These are phyloP conservation scores for Darksidea phi DNA, from an alignment of 495 filamentous ascomycete genomes.

Conservation along the genomic window DNA sequence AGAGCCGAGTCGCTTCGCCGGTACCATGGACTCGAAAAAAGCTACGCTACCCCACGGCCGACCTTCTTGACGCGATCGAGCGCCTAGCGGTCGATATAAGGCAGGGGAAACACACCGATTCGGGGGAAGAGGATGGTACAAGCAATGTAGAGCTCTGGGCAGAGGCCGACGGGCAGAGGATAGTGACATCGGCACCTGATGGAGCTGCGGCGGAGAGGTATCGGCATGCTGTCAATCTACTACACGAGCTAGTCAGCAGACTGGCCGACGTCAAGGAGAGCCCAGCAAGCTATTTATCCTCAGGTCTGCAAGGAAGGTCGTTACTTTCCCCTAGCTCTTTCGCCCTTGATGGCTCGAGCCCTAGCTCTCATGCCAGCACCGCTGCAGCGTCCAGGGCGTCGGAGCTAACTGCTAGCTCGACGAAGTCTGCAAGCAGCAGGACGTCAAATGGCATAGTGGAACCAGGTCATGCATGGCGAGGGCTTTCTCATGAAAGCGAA, in stretches of 20 bases:
- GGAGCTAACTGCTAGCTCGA: not conserved
- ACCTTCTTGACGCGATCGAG: not conserved
- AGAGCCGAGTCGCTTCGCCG: not conserved
- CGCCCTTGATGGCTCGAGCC: no score
- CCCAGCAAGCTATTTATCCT: no score
- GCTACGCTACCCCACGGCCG: conserved; percentile 7
- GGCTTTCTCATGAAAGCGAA: not conserved
- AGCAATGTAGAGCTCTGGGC: not conserved
- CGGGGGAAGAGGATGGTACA: no score
- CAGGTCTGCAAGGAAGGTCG: no score
- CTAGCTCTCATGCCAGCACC: not conserved
- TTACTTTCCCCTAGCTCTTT: no score
- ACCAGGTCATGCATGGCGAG: not conserved
- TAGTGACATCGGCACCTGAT: no score
- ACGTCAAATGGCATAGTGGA: not conserved
- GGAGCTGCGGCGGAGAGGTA: not conserved
- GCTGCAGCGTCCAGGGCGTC: not conserved
- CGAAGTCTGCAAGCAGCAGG: no score
- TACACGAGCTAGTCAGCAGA: conserved; percentile 13
- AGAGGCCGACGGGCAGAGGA: not conserved
- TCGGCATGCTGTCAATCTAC: conserved; percentile 3
- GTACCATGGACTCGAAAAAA: conserved; percentile 3
- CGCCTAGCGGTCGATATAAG: not conserved
- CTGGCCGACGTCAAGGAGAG: conserved; percentile 3
- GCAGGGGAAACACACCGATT: no score